Conservation (phyloP, 495 filamentous ascomycete genomes). For the Podospora comata region DNA sequence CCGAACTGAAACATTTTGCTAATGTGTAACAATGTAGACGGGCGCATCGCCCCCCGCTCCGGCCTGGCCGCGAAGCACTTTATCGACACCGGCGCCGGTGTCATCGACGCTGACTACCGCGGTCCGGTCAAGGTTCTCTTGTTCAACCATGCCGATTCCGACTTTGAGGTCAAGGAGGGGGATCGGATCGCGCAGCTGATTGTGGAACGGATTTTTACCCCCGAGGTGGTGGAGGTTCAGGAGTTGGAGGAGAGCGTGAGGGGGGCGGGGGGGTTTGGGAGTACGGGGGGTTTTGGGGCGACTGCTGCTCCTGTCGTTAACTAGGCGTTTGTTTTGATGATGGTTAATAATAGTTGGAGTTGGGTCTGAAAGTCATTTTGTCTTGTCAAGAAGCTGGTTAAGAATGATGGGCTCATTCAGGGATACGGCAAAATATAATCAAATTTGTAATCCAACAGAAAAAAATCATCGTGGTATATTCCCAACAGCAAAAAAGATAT, state of each 20-base stretch:
- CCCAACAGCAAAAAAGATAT: slow-evolving; percentile 60
- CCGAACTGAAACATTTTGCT: not conserved
- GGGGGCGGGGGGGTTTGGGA: slow-evolving; percentile 90
- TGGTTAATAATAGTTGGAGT: no score
- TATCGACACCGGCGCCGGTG: slow-evolving; percentile 91
- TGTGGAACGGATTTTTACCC: slow-evolving; percentile 88
- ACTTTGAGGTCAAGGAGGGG: slow-evolving; percentile 78
- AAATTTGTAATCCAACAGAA: not conserved
- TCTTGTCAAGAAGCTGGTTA: no score
- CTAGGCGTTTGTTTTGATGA: no score
- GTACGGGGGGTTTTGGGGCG: slow-evolving; percentile 59
- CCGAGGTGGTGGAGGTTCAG: slow-evolving; percentile 81
- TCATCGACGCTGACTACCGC: slow-evolving; percentile 96
- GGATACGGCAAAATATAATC: not conserved
- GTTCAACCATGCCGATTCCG: slow-evolving; percentile 82
- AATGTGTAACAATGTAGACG: slow-evolving; percentile 54
- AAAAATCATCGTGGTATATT: slow-evolving; percentile 42
- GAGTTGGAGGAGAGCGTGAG: slow-evolving; percentile 86
- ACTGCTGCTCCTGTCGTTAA: not conserved
- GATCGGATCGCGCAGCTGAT: slow-evolving; percentile 92
- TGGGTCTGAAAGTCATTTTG: no score
- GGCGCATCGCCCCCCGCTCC: slow-evolving; percentile 85
- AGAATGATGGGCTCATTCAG: no score
- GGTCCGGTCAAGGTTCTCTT: slow-evolving; percentile 90
- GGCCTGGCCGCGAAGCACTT: slow-evolving; percentile 90